Evolutionary conservation across 2,329 filamentous ascomycete genomes (phyloP).

Genomic region (Ophiostoma quercus): DNA sequence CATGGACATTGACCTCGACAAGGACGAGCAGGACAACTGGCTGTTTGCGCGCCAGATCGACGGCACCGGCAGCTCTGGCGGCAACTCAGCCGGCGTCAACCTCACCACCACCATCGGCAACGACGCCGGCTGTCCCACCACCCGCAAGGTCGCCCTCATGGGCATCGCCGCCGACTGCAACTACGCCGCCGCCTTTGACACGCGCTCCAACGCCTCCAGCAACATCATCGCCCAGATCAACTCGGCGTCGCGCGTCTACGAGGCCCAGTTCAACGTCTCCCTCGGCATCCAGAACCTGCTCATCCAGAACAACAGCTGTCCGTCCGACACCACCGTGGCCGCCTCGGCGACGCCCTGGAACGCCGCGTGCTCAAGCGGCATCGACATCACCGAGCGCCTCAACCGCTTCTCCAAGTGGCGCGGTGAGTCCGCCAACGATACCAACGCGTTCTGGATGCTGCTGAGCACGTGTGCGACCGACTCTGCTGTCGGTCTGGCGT

Average conservation of each 20-base stretch:
- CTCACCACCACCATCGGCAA: constrained; percentile 72
- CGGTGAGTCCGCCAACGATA: constrained; percentile 62
- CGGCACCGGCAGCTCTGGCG: constrained; percentile 49
- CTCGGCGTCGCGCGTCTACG: constrained; percentile 79
- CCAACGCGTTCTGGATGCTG: constrained; percentile 89
- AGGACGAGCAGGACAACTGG: constrained; percentile 31
- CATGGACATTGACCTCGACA: constrained; percentile 39
- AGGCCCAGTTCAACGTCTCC: constrained; percentile 89
- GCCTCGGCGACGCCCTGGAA: constrained; percentile 76
- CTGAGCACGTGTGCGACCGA: constrained; percentile 76
- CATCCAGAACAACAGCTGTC: constrained; percentile 69
- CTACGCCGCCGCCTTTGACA: constrained; percentile 69
- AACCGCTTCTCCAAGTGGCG: constrained; percentile 89
- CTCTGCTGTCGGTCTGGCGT: constrained; percentile 83
- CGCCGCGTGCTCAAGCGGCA: constrained; percentile 58
- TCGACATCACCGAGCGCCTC: constrained; percentile 69
- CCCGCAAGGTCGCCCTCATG: constrained; percentile 85
- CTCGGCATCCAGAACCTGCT: constrained; percentile 83
- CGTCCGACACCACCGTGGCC: constrained; percentile 52
- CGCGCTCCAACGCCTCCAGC: constrained; percentile 55
- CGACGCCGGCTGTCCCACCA: constrained; percentile 76
- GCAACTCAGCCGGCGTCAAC: constrained; percentile 73
- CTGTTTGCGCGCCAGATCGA: constrained; percentile 74
- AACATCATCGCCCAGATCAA: constrained; percentile 85
- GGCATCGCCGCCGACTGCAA: constrained; percentile 91